Evolutionary conservation across 2,329 filamentous ascomycete species (phyloP).

Genomic region (Stromatinia cepivora): DNA sequence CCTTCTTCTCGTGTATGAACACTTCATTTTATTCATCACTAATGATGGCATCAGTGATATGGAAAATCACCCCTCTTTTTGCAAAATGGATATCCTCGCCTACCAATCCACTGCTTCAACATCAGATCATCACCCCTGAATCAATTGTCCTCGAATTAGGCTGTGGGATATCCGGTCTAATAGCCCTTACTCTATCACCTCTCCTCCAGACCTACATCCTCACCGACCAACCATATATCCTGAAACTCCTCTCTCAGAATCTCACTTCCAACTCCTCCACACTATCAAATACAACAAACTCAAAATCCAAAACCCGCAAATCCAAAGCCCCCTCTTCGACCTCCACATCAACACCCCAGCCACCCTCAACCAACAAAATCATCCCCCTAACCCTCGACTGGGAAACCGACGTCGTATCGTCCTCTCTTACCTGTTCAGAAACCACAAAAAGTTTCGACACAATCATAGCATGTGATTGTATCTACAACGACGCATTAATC

Average conservation of each 20-base stretch:
- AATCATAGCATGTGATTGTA: conserved; percentile 85
- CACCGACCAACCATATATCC: conserved; percentile 86
- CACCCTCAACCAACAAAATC: conserved; percentile 10
- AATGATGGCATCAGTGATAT: conserved; percentile 63
- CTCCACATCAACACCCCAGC: not conserved
- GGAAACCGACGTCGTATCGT: conserved; percentile 55
- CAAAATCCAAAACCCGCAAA: conserved; percentile 28
- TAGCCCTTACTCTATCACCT: conserved; percentile 67
- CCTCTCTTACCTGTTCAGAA: conserved; percentile 35
- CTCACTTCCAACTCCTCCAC: conserved; percentile 54
- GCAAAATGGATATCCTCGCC: conserved; percentile 73
- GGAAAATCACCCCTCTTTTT: conserved; percentile 85
- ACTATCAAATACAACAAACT: not conserved
- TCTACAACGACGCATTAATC: conserved; percentile 90
- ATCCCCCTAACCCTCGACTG: conserved; percentile 65
- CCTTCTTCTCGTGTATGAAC: conserved; percentile 15
- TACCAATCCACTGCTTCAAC: conserved; percentile 56
- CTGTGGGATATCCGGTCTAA: conserved; percentile 80
- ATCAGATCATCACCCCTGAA: conserved; percentile 1
- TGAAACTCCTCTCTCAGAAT: conserved; percentile 75
- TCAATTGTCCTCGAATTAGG: conserved; percentile 72
- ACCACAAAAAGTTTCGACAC: conserved; percentile 60
- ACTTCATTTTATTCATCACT: conserved; percentile 14
- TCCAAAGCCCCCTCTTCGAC: conserved; percentile 27
- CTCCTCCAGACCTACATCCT: conserved; percentile 66